These are phyloP conservation scores for Albatrellus sp. DNA, from an alignment of 1,284 basidiomycete species.

Conservation along the genomic window DNA sequence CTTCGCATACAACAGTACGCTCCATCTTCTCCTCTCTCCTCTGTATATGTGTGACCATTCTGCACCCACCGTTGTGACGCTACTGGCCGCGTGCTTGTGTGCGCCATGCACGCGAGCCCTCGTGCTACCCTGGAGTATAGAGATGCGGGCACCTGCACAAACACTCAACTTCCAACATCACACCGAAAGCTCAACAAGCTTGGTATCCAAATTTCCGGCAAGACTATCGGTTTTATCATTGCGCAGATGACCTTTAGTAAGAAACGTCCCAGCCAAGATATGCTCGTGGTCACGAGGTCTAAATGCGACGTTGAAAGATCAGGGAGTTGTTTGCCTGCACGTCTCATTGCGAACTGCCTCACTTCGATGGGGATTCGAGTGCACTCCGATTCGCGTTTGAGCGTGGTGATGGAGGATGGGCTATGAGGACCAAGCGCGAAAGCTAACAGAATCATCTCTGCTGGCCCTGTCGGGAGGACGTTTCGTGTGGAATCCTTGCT, in stretches of 20 bases:
- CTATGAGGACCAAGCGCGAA: conserved; percentile 53
- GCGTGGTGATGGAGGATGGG: conserved; percentile 77
- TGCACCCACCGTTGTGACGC: no score
- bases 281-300: conserved; percentile 79
- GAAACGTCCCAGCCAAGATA: conserved; percentile 84
- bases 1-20: no score
- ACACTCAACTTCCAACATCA: conserved; percentile 85
- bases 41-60: no score
- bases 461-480: conserved; percentile 72
- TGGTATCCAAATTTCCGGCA: conserved; percentile 76
- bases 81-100: no score
- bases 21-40: no score
- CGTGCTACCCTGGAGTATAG: neutral
- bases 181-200: conserved; percentile 87
- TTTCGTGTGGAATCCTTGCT: conserved; percentile 65
- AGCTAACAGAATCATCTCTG: conserved; percentile 69
- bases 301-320: conserved; percentile 76
- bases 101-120: no score
- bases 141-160: conserved; percentile 48
- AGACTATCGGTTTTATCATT: conserved; percentile 89
- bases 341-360: no score
- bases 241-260: conserved; percentile 93
- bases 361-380: conserved; percentile 73
- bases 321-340: conserved; percentile 79
- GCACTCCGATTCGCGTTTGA: conserved; percentile 69